Base-by-base conservation (phyloP, 371 early-diverging fungal species). In the Saksenaea vasiformis region DNA sequence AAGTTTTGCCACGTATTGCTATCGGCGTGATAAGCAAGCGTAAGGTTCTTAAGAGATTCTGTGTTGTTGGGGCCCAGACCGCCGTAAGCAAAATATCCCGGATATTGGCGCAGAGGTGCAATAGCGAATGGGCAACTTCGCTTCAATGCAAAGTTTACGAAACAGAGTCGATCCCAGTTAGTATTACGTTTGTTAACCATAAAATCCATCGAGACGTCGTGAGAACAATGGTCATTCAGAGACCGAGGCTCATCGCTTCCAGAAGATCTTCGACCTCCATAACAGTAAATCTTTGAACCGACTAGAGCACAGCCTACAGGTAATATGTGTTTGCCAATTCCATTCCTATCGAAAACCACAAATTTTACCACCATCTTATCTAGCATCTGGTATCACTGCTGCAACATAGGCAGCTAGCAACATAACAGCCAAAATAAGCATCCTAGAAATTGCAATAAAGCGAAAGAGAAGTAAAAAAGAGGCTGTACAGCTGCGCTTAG, bases 211-310 rank as follows among this genome's bases (percentile, higher is more conserved):
- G 38, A 37, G 7, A 58, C 5, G 11, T 37, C 41, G 9, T 38
- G 26, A 3, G 3, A 39, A 38, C 11, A 26, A 58, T 61, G 61
- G 15, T 61, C 61, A 22, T 34, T 34, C 13, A 61, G 28, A 14
- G 35, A 34, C 19, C 17, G 31, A 13, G 9, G 17, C 17, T 2
- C 1, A 15, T 10, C 19, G 14, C 56, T 8, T 22, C 61, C 61
- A 26, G 36, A 3, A 10, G 47, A 61, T 11, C 35, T 28, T 1
- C 54, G 70, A 7, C 61, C 61, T 34, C 61, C 61, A 36, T 61
- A 61, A 36, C 61, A 61, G 22, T 53, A 61, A n/a, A 61, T 61
- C 7, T 47, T 51, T 31, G 53, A 22, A 7, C 26, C n/a, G 8
- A 61, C 31, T 7, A 51, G 15, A 27, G 24, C 61, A 61, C 61